Conservation (phyloP, 192 early-diverging fungal genomes). For the Backusella parvicylindrica region DNA sequence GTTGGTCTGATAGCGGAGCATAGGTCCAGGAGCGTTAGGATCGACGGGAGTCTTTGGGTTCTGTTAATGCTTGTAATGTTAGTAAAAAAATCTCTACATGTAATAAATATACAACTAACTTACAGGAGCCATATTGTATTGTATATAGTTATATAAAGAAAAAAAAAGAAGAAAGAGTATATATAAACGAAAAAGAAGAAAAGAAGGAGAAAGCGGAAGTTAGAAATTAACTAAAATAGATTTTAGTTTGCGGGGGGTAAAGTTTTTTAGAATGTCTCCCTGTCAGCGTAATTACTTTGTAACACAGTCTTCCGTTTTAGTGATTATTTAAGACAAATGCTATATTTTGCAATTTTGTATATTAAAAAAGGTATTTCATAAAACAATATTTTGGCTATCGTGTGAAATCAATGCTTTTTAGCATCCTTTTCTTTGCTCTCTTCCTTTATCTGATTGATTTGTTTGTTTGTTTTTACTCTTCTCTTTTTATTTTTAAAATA, state of each 20-base stretch:
- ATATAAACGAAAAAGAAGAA: not conserved
- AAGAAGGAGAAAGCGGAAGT: not conserved
- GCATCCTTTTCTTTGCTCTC: not conserved
- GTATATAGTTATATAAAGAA: not conserved
- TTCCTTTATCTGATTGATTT: not conserved
- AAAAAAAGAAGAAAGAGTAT: not conserved
- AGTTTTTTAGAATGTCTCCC: not conserved
- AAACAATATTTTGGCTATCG: not conserved
- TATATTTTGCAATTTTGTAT: constrained; percentile 3
- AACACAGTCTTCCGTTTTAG: not conserved
- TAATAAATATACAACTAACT: too few relatives aligned
- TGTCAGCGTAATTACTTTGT: not conserved
- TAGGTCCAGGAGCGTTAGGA: constrained; percentile 50
- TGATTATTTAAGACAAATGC: constrained; percentile 1
- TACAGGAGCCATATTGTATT: constrained; percentile 3
- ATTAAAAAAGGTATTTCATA: not conserved
- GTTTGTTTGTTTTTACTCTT: not conserved
- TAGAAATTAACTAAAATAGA: not conserved
- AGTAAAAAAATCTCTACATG: too few relatives aligned
- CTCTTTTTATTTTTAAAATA: not conserved
- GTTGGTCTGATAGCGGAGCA: constrained; percentile 69
- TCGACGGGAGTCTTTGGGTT: constrained; percentile 22
- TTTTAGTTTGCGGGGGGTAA: not conserved
- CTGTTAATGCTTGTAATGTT: not conserved
- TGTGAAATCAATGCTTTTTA: not conserved